Evolutionary conservation across 1,139 yeast species (phyloP).

Genomic region (Hyphopichia khmerensis): DNA sequence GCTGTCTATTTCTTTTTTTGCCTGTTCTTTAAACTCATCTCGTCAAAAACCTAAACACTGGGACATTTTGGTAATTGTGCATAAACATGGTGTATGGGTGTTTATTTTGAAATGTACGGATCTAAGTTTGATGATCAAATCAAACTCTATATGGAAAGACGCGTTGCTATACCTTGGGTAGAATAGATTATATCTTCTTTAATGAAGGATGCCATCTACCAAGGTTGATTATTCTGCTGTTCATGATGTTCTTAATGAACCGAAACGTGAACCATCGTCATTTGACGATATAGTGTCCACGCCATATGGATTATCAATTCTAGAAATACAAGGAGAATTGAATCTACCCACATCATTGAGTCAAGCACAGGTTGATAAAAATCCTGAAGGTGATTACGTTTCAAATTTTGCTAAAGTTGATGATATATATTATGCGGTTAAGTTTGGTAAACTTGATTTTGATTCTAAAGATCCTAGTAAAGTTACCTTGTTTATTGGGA

Average conservation of each 20-base stretch:
- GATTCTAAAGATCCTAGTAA: slow-evolving; percentile 40
- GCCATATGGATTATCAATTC: slow-evolving; percentile 53
- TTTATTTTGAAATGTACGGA: too few species aligned
- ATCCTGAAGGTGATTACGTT: slow-evolving; percentile 18
- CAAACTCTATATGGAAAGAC: too few species aligned
- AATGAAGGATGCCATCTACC: slow-evolving; percentile 22
- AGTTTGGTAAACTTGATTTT: slow-evolving; percentile 59
- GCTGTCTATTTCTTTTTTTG: too few species aligned
- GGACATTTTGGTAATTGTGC: not conserved
- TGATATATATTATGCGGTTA: slow-evolving; percentile 46
- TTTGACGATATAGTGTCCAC: slow-evolving; percentile 39
- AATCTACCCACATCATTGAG: slow-evolving; percentile 44
- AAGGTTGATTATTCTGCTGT: slow-evolving; percentile 30
- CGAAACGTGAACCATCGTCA: slow-evolving; percentile 1
- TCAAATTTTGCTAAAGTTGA: slow-evolving; percentile 33
- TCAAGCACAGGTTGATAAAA: slow-evolving; percentile 12
- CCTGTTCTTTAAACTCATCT: not conserved
- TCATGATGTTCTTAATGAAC: slow-evolving; percentile 14
- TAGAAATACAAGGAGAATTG: slow-evolving; percentile 74
- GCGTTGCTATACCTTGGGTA: too few species aligned
- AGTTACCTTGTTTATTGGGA: slow-evolving; percentile 62
- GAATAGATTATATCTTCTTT: not conserved
- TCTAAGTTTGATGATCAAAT: too few species aligned
- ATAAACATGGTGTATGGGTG: too few species aligned
- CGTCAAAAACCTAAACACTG: not conserved